Conservation (phyloP, 192 early-diverging fungal species). For the Endogone sp. region DNA sequence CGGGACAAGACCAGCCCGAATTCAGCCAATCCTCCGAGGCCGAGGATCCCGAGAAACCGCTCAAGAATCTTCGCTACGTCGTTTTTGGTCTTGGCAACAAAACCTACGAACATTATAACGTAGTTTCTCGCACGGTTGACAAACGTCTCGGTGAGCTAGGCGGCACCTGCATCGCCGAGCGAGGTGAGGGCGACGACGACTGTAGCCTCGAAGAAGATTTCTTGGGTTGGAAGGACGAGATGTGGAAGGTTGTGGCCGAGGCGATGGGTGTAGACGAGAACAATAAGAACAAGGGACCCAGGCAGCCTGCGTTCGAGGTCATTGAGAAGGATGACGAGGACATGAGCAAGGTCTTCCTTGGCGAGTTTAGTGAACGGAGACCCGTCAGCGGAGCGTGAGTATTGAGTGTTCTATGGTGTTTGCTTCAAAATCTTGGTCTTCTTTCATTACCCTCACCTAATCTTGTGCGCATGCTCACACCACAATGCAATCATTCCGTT, state of each 20-base stretch:
- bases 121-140: conserved; percentile 71
- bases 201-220: conserved; percentile 95
- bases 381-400: conserved; percentile 36
- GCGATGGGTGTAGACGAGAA: conserved; percentile 65
- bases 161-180: conserved; percentile 66
- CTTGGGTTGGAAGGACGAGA: conserved; percentile 87
- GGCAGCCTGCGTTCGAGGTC: conserved; percentile 51
- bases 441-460: too few species aligned
- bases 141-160: conserved; percentile 66
- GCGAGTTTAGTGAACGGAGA: conserved; percentile 43
- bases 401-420: neutral
- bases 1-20: conserved; percentile 68
- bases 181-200: conserved; percentile 98
- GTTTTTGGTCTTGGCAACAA: conserved; percentile 87
- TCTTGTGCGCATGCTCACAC: too few species aligned
- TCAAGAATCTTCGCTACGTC: conserved; percentile 56
- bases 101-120: conserved; percentile 91
- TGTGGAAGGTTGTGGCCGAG: conserved; percentile 73
- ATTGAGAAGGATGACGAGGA: conserved; percentile 32
- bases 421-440: neutral
- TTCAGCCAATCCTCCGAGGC: conserved; percentile 53
- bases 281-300: conserved; percentile 8
- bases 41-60: conserved; percentile 54
- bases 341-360: conserved; percentile 40
- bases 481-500: too few species aligned